Evolutionary conservation across 164 flowering plant species (phyloP).

Genomic region (Kalanchoe fedtschenkoi): DNA sequence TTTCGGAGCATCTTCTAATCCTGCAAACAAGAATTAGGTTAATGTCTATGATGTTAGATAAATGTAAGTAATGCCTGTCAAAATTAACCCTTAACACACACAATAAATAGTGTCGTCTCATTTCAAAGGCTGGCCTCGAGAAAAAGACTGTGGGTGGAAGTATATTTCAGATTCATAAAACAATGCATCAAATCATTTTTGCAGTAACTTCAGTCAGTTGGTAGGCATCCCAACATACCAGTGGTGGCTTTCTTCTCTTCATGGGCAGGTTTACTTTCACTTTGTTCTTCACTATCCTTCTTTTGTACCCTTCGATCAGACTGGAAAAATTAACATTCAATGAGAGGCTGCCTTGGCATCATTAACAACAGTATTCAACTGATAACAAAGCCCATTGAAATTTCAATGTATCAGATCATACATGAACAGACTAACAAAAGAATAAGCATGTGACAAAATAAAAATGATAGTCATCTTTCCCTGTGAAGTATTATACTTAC

Average conservation of each 20-base stretch:
- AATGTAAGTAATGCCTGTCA: too few species aligned
- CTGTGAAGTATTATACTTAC: conserved; percentile 37
- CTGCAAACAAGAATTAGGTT: conserved; percentile 17
- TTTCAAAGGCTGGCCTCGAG: neutral
- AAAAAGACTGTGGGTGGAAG: neutral
- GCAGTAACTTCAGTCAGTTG: neutral
- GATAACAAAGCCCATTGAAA: neutral
- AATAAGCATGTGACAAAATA: conserved; percentile 1
- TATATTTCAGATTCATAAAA: neutral
- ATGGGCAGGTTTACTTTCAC: conserved; percentile 15
- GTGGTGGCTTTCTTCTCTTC: conserved; percentile 21
- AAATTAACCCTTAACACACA: too few species aligned
- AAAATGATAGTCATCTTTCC: neutral
- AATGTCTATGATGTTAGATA: neutral
- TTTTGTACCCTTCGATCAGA: conserved; percentile 60
- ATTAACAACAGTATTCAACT: neutral
- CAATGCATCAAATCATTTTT: neutral
- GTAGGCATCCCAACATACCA: conserved; percentile 25
- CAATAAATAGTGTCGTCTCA: neutral
- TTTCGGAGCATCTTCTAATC: conserved; percentile 47
- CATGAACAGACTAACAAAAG: neutral
- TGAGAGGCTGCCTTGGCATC: neutral
- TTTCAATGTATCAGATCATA: neutral
- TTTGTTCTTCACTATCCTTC: conserved; percentile 24
- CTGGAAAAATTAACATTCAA: conserved; percentile 26